Evolutionary conservation across 768 basidiomycete species (phyloP).

Genomic region (Crepidotus variabilis): DNA sequence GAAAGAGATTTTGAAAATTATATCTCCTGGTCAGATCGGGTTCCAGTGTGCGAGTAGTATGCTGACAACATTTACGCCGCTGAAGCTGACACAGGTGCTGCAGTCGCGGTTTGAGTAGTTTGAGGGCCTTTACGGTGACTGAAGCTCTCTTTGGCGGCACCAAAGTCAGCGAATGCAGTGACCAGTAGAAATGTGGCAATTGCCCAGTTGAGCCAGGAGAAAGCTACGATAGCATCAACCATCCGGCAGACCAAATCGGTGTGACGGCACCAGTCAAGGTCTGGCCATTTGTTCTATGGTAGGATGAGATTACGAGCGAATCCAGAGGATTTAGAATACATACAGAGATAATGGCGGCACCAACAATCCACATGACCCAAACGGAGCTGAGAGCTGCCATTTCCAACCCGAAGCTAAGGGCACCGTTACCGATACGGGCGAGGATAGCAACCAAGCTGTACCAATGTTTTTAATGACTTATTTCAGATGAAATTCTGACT

Average conservation of each 20-base stretch:
- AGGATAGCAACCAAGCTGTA: slow-evolving; percentile 34
- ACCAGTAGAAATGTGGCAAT: slow-evolving; percentile 45
- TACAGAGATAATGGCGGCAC: slow-evolving; percentile 59
- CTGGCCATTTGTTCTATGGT: slow-evolving; percentile 42
- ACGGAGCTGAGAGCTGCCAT: slow-evolving; percentile 46
- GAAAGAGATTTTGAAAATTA: too few relatives aligned
- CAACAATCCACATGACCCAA: slow-evolving; percentile 63
- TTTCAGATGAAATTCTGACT: not conserved
- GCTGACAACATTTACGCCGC: too few relatives aligned
- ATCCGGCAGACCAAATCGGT: slow-evolving; percentile 48
- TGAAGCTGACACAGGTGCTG: not conserved
- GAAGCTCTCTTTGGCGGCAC: not conserved
- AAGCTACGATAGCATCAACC: slow-evolving; percentile 61
- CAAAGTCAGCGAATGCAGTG: slow-evolving; percentile 28
- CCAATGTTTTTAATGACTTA: slow-evolving; percentile 16
- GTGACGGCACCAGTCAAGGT: slow-evolving; percentile 55
- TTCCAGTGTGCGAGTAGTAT: too few relatives aligned
- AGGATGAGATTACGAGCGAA: not conserved
- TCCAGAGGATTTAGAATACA: slow-evolving; percentile 14
- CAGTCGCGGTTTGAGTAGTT: not conserved
- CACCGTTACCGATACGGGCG: slow-evolving; percentile 21
- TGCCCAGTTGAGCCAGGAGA: slow-evolving; percentile 65
- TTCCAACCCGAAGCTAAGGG: slow-evolving; percentile 43
- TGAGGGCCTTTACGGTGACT: not conserved
- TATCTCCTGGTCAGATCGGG: too few relatives aligned